Evolutionary conservation across 768 basidiomycete genomes (phyloP).

Genomic region (Suillus placidus): DNA sequence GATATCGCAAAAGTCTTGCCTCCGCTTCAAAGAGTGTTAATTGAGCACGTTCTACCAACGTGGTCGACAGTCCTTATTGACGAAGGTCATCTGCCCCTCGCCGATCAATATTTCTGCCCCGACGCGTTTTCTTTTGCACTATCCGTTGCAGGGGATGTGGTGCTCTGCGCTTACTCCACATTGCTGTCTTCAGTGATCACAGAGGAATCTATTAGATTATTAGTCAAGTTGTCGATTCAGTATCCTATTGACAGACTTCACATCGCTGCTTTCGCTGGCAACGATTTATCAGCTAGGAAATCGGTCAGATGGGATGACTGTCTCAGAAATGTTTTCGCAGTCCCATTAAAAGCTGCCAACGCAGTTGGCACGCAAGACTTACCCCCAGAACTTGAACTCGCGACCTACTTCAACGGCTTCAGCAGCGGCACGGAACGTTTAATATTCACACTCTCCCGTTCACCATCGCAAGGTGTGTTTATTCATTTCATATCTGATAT

Average conservation of each 20-base stretch:
- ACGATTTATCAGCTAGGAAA: conserved; percentile 25
- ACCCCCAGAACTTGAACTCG: conserved; percentile 56
- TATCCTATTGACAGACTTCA: conserved; percentile 76
- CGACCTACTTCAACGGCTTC: conserved; percentile 56
- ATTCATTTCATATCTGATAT: conserved; percentile 5
- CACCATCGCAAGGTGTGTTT: conserved; percentile 45
- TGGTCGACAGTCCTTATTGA: conserved; percentile 66
- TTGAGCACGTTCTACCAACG: conserved; percentile 66
- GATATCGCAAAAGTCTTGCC: conserved; percentile 43
- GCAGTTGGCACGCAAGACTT: conserved; percentile 48
- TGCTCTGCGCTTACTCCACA: conserved; percentile 63
- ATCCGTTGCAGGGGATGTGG: conserved; percentile 52
- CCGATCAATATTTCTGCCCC: conserved; percentile 78
- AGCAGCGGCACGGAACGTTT: conserved; percentile 55
- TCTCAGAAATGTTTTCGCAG: conserved; percentile 60
- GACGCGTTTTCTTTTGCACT: conserved; percentile 56
- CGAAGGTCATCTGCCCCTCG: conserved; percentile 44
- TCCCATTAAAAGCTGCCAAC: conserved; percentile 85
- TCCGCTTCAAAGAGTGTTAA: conserved; percentile 62
- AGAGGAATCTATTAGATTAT: conserved; percentile 51
- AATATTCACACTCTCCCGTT: conserved; percentile 46
- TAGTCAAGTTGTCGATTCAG: conserved; percentile 55
- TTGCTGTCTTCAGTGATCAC: conserved; percentile 55
- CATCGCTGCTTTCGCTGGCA: conserved; percentile 45
- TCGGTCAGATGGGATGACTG: conserved; percentile 73